phyloP scores from a whole-genome alignment of 495 filamentous ascomycete species.

The Penicillium tannophilum region DNA sequence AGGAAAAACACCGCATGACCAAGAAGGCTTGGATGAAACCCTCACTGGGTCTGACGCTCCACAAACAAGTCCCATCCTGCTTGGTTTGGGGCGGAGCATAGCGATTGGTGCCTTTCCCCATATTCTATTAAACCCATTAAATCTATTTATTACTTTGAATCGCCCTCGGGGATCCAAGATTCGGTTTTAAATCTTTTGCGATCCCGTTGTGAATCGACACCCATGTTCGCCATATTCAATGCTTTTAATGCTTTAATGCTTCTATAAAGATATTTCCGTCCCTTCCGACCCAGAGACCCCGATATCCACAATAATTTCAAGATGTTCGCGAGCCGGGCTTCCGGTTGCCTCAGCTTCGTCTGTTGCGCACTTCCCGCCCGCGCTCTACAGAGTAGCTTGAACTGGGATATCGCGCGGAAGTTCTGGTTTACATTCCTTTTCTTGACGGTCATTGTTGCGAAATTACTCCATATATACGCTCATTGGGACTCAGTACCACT shows the following conservation, averaged over 20 bases:
- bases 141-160: slow-evolving; percentile 21
- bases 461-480: slow-evolving; percentile 31
- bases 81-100: background rate
- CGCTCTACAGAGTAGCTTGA: slow-evolving; percentile 5
- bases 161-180: background rate
- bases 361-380: slow-evolving; percentile 23
- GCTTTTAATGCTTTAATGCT: background rate
- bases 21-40: slow-evolving; percentile 21
- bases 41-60: slow-evolving; percentile 15
- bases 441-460: slow-evolving; percentile 26
- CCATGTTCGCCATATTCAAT: background rate
- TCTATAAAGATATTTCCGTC: background rate
- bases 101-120: slow-evolving; percentile 14
- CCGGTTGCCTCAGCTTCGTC: slow-evolving; percentile 9
- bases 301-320: background rate
- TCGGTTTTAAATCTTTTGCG: slow-evolving; percentile 4
- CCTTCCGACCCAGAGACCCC: background rate
- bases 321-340: slow-evolving; percentile 11
- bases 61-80: slow-evolving; percentile 4
- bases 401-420: slow-evolving; percentile 19
- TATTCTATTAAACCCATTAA: slow-evolving; percentile 29
- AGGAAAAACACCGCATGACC: slow-evolving; percentile 25
- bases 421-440: slow-evolving; percentile 27
- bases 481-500: slow-evolving; percentile 27
- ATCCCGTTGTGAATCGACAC: background rate